Percentiles rank a stretch among this genome's conserved stretches.
Evolutionary conservation across 371 early-diverging fungal genomes (phyloP).

Genomic region (Circinella umbellata): DNA sequence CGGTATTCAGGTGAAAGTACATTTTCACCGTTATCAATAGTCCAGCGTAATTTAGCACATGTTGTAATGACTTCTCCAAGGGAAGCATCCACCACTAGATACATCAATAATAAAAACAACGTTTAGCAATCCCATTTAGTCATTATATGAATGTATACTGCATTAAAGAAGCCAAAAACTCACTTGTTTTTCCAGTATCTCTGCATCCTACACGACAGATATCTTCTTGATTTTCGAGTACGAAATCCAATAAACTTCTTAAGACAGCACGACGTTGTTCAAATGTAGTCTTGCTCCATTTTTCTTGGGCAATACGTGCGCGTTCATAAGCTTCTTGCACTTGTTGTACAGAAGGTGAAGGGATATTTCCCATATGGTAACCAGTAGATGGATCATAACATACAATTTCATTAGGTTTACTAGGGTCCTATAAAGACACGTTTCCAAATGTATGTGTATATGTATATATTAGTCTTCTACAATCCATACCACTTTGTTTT

Average conservation of each 20-base stretch:
- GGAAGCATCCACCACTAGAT: slow-evolving; percentile 78
- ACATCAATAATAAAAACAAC: background rate
- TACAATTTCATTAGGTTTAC: slow-evolving; percentile 63
- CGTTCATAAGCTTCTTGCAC: slow-evolving; percentile 60
- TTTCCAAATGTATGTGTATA: no score
- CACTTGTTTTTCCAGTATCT: slow-evolving; percentile 85
- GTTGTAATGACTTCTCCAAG: slow-evolving; percentile 86
- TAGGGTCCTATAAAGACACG: slow-evolving; percentile 44
- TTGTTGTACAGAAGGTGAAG: slow-evolving; percentile 60
- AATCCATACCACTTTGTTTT: background rate
- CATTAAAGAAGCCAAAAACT: slow-evolving; percentile 10
- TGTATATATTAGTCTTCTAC: no score
- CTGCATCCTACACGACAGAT: slow-evolving; percentile 80
- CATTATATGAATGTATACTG: no score
- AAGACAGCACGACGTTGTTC: slow-evolving; percentile 79
- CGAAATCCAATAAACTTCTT: slow-evolving; percentile 71
- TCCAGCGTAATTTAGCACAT: slow-evolving; percentile 84
- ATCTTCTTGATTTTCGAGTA: slow-evolving; percentile 77
- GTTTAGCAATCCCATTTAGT: no score
- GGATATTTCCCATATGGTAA: slow-evolving; percentile 68
- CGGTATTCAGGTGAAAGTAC: slow-evolving; percentile 72
- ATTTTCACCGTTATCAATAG: slow-evolving; percentile 78
- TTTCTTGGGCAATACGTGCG: slow-evolving; percentile 70
- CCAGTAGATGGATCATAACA: slow-evolving; percentile 93
- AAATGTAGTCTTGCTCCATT: slow-evolving; percentile 78